Evolutionary conservation across 306 rosid species (phyloP), one percentile per base, ranked within the genome.

Genomic region (Cucurbita pepo): DNA sequence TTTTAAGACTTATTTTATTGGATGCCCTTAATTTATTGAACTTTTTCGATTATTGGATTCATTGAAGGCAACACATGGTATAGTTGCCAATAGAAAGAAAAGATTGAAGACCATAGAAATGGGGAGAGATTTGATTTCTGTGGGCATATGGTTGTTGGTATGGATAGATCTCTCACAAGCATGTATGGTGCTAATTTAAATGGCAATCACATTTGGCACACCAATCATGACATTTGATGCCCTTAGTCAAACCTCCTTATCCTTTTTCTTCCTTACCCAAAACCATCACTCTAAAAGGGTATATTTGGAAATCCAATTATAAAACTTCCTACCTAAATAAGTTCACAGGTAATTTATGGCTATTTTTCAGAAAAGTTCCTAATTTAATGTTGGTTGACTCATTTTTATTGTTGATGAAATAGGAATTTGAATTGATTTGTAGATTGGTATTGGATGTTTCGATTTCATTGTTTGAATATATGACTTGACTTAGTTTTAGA

Each of bases 201-300:
- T 37, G 48, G 18, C 9, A 19, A 71, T 83, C 69, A 71, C 53
- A 53, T 21, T 56, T 56, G 1, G 7, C 8, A 21, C 37, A 21
- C 38, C 62, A 10, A 10, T 10, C 38, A 22, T 56, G 16, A 56
- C 22, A 9, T 63, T 69, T 50, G 72, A 72, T 89, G 70, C 74
- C 54, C 60, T 43, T 55, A 71, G 89, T 88, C 91, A 81, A 55
- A 83, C 85, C 81, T 80, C 72, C 91, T 86, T 88, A 62, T 62
- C 66, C 34, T 0, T 38, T 15, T 61, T 38, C 22, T 30, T 7
- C 22, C 48, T 6, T 61, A 2, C 40, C 41, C 16, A 56, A 22
- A 10, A 4, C 1, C 10, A 40, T 40, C 62, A 15, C 62, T 30
- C 18, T 40, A 12, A 59, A 25, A 59, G 18, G 65, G 65, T 34